Base-by-base conservation (phyloP, 208 protist species). In the Lotmaria passim region DNA sequence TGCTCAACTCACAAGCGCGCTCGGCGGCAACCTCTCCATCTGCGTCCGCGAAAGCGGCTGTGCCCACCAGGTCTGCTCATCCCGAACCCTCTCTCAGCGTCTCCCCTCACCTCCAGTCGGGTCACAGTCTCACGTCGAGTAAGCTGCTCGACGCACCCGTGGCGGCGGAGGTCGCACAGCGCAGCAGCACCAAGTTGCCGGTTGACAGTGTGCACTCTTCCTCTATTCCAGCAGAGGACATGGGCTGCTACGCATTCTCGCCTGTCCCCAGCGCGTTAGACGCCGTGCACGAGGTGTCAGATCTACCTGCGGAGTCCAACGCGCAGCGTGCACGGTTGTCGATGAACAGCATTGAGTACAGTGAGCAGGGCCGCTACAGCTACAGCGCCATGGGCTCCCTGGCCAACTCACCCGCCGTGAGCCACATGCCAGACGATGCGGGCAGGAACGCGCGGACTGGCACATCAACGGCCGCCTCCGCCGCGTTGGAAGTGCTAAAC, bases 351-450 rank as follows among this genome's bases (percentile, higher is more conserved):
- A 33, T 76, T 23, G 46, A 68, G 21, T 74, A 41, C 43, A 81
- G 69, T 39, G 69, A 77, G 6, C 58, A 72, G 38, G 69, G 50
- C 34, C 53, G 34, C 6, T 81, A 71, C 59, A 67, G 41, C 43
- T 77, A 69, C 64, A 73, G 75, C 39, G 46, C 48, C 21, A 31
- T 77, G 15, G 44, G 41, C 34, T 76, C 75, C n/a, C 56, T 55
- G 6, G 43, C 24, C 24, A 65, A 69, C 53, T 76, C 75, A 23
- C 69, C 75, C 10, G 62, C 51, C 11, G 30, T 57, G 55, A 70
- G 62, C 48, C 64, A 73, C 26, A 39, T 71, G 21, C 36, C 51
- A 17, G 59, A 74, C 19, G 59, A 67, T 2, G 14, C 55, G 41
- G 41, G 30, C 33, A 23, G 34, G 33, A 38, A 26, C 26, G 26